Evolutionary conservation across 2,329 filamentous ascomycete genomes (phyloP).

Genomic region (Alternaria atra): DNA sequence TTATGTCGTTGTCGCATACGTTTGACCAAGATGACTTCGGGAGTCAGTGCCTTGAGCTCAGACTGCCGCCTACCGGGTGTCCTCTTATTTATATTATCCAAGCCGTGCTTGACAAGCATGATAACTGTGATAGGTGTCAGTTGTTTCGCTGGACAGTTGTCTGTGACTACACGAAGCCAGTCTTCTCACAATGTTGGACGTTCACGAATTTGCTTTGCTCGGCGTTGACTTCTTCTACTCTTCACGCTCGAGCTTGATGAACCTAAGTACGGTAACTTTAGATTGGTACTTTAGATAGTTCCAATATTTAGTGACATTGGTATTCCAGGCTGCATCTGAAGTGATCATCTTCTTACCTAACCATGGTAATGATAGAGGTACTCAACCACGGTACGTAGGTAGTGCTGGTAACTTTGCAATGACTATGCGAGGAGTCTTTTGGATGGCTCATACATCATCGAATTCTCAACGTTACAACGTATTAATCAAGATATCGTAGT

Average conservation of each 20-base stretch:
- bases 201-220: background rate
- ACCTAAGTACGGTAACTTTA: background rate
- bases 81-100: background rate
- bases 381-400: background rate
- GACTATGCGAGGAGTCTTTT: background rate
- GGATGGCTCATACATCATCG: background rate
- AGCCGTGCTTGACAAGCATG: background rate
- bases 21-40: background rate
- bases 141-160: background rate
- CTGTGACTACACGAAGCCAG: background rate
- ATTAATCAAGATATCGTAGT: background rate
- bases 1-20: background rate
- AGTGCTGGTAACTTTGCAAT: background rate
- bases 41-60: slow-evolving; percentile 2
- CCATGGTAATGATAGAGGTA: background rate
- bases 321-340: background rate
- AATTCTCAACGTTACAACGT: background rate
- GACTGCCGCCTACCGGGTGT: background rate
- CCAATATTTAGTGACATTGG: background rate
- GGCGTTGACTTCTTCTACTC: background rate
- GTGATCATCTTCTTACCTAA: background rate
- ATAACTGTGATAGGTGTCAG: background rate
- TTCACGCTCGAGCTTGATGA: background rate
- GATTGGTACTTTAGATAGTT: background rate
- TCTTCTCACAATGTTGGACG: background rate